Evolutionary conservation across 169 alveolate species (phyloP).

Genomic region (Plasmodium ovale): DNA sequence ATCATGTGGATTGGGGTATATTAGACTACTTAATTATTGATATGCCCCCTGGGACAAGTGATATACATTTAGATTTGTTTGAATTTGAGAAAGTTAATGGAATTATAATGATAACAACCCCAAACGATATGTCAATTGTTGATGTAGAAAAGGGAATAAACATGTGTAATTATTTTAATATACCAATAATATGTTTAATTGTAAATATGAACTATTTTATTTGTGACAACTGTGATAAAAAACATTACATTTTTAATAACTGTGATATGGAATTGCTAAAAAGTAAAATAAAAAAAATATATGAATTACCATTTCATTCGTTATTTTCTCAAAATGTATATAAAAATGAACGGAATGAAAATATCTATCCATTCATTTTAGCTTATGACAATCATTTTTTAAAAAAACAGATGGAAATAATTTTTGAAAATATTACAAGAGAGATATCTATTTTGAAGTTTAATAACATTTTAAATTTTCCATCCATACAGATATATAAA

Average conservation of each 20-base stretch:
- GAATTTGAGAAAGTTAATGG: slow-evolving; percentile 92
- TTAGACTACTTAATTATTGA: slow-evolving; percentile 98
- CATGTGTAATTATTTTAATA: slow-evolving; percentile 93
- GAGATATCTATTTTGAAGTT: slow-evolving; percentile 77
- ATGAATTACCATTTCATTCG: slow-evolving; percentile 86
- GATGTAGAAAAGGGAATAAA: slow-evolving; percentile 96
- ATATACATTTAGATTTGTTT: slow-evolving; percentile 96
- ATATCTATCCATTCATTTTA: slow-evolving; percentile 86
- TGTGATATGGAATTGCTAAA: slow-evolving; percentile 87
- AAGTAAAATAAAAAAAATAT: slow-evolving; percentile 88
- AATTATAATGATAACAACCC: slow-evolving; percentile 91
- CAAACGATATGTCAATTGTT: slow-evolving; percentile 92
- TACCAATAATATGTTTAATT: slow-evolving; percentile 94
- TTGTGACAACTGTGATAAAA: slow-evolving; percentile 91
- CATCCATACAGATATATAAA: slow-evolving; percentile 55
- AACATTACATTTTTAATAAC: slow-evolving; percentile 90
- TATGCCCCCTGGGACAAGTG: slow-evolving; percentile 99
- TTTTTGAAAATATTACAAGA: slow-evolving; percentile 83
- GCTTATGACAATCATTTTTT: slow-evolving; percentile 86
- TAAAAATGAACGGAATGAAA: background rate
- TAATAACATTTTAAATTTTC: slow-evolving; percentile 64
- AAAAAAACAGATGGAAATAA: slow-evolving; percentile 74
- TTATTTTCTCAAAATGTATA: slow-evolving; percentile 85
- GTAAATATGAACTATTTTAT: slow-evolving; percentile 96
- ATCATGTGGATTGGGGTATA: slow-evolving; percentile 97